These are phyloP conservation scores for Hemileia vastatrix DNA, from an alignment of 1,284 basidiomycete species.

Conservation along the genomic window DNA sequence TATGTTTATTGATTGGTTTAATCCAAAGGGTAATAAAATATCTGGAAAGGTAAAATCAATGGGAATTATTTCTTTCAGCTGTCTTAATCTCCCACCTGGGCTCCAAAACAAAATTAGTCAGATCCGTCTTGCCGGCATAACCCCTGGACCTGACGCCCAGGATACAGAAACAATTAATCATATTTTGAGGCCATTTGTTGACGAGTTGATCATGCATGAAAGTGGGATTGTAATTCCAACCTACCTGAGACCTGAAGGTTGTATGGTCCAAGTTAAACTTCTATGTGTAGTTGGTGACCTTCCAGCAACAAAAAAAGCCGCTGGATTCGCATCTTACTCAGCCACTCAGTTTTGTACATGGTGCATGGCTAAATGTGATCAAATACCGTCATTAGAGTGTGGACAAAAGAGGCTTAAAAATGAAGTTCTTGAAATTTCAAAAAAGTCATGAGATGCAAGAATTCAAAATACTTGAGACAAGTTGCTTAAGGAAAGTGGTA, in stretches of 20 bases:
- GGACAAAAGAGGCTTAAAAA: too few relatives aligned
- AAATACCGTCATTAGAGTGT: too few relatives aligned
- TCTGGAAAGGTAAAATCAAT: too few relatives aligned
- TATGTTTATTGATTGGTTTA: constrained; percentile 25
- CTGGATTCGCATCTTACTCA: too few relatives aligned
- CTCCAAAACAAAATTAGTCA: constrained; percentile 16
- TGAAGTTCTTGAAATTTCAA: background rate
- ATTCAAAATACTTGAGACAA: background rate
- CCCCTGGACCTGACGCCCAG: constrained; percentile 19
- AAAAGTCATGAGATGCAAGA: background rate
- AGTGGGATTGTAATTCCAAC: constrained; percentile 8
- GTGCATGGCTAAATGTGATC: too few relatives aligned
- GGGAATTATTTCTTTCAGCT: constrained; percentile 21
- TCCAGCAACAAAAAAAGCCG: too few relatives aligned
- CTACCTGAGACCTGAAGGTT: constrained; percentile 1
- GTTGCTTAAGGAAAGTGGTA: background rate
- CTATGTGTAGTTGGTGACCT: too few relatives aligned
- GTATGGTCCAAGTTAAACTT: too few relatives aligned
- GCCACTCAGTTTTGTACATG: too few relatives aligned
- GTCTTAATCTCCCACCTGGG: constrained; percentile 23
- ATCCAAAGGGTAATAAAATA: constrained; percentile 20
- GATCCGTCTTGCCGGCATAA: constrained; percentile 22
- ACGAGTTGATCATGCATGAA: constrained; percentile 12
- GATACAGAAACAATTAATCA: constrained; percentile 20
- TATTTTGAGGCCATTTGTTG: constrained; percentile 15